Base-by-base conservation (phyloP, 2,329 filamentous ascomycete species). In the Tolypocladium sp. region DNA sequence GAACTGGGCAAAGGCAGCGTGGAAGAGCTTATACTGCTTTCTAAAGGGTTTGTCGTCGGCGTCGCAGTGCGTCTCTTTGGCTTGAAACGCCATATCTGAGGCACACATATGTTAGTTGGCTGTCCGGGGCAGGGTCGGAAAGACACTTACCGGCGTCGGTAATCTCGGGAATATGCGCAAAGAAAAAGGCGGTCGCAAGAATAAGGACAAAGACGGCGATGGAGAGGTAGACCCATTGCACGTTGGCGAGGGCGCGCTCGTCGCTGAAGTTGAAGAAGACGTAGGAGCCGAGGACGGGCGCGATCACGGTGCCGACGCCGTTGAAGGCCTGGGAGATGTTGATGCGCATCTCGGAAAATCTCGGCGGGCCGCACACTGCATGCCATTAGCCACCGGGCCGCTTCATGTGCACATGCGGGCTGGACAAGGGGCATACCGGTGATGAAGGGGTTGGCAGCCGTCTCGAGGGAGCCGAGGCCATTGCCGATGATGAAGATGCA, bases 321-420 rank as follows among this genome's bases (percentile, higher is more conserved):
- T 92, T 89, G 74, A 92, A 87, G 58, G 87, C 87, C 71, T 92
- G 89, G 1, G 88, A 86, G 57, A 91, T 76, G 73, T 92, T 89
- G 75, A 92, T 85, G 63, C 89, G 84, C 62, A 91, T 74, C 67
- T 90, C 88, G 7, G 88, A 84, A 71, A 87, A 90, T 63, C 82
- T 81, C 9, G 89, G 86, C 3, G 89, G 89, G 55, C 78, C 77
- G 63, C 78, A 80, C 27, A 80, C 67, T 71, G 30, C 30, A 13
- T 13, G 17, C 27, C 33, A 20, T 52, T 22, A 52, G 49, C 27
- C 30, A n/a, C 3, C 20, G 17, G 4, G 10, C 20, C 15, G 30
- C 30, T 6, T 4, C 10, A 13, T 12, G 1, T 22, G 17, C 30
- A 12, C 49, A 42, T 42, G 9, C 17, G 8, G 20, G 17, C 27